Conservation (phyloP, 768 basidiomycete species). For the Leucocoprinus birnbaumii region DNA sequence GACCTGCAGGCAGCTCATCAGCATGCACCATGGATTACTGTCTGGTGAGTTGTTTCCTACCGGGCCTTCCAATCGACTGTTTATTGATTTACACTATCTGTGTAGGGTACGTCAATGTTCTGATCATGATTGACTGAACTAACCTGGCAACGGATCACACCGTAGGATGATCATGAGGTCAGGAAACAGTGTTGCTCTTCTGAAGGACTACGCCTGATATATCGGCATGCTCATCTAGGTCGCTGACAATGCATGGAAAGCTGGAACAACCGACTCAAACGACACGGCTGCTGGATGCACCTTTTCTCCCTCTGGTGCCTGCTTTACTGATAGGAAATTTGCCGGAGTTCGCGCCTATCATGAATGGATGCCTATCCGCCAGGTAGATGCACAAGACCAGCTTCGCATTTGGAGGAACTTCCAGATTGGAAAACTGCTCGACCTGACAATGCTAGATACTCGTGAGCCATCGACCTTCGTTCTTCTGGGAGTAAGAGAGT, state of each 20-base stretch:
- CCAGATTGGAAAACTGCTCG: conserved; percentile 58
- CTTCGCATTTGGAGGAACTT: conserved; percentile 64
- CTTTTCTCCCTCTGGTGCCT: conserved; percentile 51
- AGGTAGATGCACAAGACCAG: conserved; percentile 50
- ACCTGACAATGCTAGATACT: conserved; percentile 62
- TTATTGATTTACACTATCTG: no score
- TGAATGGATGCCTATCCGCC: conserved; percentile 62
- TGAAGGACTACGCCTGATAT: neutral
- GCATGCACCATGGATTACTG: conserved; percentile 51
- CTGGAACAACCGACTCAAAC: conserved; percentile 52
- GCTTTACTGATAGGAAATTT: conserved; percentile 57
- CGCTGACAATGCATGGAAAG: conserved; percentile 56
- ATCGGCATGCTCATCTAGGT: conserved; percentile 26
- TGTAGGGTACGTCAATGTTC: no score
- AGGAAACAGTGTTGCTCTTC: conserved; percentile 7
- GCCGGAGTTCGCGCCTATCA: conserved; percentile 59
- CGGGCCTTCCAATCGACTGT: no score
- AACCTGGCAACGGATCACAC: neutral
- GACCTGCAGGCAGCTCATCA: conserved; percentile 47
- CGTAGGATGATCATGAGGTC: conserved; percentile 49
- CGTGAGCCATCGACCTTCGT: conserved; percentile 29
- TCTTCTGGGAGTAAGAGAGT: no score
- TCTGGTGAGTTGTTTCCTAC: conserved; percentile 32
- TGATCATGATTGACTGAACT: neutral
- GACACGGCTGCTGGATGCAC: conserved; percentile 47